A percentile compares a stretch with the other conserved stretches of the same genome.
Evolutionary conservation across 148 eudicot genomes (phyloP).

Genomic region (Simmondsia chinensis): DNA sequence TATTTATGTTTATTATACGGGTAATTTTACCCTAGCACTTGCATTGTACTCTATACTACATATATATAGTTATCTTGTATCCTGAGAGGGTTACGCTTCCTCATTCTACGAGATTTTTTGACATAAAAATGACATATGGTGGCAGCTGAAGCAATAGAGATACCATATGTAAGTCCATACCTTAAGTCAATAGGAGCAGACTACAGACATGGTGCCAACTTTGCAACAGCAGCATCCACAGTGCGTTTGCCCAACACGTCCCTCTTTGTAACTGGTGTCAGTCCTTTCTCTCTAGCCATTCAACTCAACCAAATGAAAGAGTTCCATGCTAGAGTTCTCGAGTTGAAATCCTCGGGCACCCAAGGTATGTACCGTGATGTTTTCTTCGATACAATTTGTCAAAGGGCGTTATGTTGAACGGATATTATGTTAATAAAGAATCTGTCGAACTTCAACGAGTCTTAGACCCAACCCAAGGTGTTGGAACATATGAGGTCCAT

Average conservation of each 20-base stretch:
- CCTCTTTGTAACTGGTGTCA: slow-evolving; percentile 68
- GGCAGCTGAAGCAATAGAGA: slow-evolving; percentile 65
- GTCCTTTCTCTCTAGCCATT: slow-evolving; percentile 85
- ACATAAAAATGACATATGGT: background rate
- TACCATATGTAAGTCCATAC: slow-evolving; percentile 83
- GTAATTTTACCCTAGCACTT: no score
- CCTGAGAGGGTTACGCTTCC: no score
- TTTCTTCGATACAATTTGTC: no score
- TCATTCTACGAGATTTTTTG: no score
- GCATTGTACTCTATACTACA: no score
- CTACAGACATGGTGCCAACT: slow-evolving; percentile 76
- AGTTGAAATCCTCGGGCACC: slow-evolving; percentile 15
- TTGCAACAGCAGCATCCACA: slow-evolving; percentile 78
- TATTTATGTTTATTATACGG: no score
- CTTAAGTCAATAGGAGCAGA: slow-evolving; percentile 75
- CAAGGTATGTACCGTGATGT: slow-evolving; percentile 15
- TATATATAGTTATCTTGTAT: no score
- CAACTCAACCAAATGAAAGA: slow-evolving; percentile 84
- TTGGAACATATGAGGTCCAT: no score
- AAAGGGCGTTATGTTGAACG: no score
- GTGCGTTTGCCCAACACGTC: slow-evolving; percentile 67
- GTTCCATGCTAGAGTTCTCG: slow-evolving; percentile 37
- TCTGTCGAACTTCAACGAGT: no score
- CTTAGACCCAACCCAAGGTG: no score
- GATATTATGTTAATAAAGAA: no score